These are phyloP conservation scores for Lentinula sp. DNA, from an alignment of 768 basidiomycete species.

Conservation along the genomic window DNA sequence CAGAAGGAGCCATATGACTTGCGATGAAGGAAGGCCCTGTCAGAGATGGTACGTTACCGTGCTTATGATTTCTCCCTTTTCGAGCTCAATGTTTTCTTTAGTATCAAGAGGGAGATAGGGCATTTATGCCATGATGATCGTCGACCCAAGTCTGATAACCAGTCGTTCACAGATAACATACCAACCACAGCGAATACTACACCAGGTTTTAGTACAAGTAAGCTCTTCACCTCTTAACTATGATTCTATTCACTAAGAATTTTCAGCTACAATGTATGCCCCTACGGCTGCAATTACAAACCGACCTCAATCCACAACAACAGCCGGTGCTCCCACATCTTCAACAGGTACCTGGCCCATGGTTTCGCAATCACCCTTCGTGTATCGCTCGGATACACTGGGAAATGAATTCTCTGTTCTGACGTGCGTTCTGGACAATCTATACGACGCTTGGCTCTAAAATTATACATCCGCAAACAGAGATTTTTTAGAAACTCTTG, in stretches of 20 bases:
- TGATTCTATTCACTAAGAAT: not conserved
- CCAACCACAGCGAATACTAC: not conserved
- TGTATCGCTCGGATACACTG: constrained; percentile 67
- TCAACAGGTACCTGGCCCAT: constrained; percentile 45
- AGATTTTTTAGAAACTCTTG: constrained; percentile 84
- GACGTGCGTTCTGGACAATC: constrained; percentile 43
- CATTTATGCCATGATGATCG: constrained; percentile 91
- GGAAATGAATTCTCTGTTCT: constrained; percentile 82
- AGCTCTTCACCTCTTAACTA: not conserved
- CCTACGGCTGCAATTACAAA: constrained; percentile 17
- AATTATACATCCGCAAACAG: constrained; percentile 27
- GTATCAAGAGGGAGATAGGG: constrained; percentile 94
- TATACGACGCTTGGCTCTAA: constrained; percentile 3
- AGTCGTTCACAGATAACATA: not conserved
- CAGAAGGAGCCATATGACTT: constrained; percentile 88
- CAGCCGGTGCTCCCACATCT: constrained; percentile 17
- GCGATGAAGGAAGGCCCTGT: constrained; percentile 86
- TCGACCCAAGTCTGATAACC: constrained; percentile 40
- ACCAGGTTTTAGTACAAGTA: not conserved
- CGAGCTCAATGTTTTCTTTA: constrained; percentile 21
- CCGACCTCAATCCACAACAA: not conserved
- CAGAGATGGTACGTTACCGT: constrained; percentile 67
- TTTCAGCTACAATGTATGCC: constrained; percentile 31
- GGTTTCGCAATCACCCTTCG: constrained; percentile 40
- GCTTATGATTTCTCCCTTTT: constrained; percentile 2